Evolutionary conservation across 2,329 filamentous ascomycete species (phyloP), one percentile per base, ranked within the genome.

Genomic region (Aspergillus phoenicis): DNA sequence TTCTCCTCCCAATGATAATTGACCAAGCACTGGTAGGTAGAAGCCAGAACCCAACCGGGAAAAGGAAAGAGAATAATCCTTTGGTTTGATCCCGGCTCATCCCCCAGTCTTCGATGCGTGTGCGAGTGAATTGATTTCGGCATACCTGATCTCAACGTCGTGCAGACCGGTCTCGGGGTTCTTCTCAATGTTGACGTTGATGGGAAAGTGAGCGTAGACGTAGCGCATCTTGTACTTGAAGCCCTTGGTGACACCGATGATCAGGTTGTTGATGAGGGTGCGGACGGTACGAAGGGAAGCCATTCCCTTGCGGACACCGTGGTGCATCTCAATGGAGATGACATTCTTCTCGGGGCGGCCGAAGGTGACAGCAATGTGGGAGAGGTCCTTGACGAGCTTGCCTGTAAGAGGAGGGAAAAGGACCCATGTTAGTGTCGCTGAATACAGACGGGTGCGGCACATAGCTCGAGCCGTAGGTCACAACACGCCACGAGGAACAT

Each of bases 181-280:
- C 90, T 97, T 93, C 77, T 97, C 93, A 73, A 99, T 83, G 87
- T 97, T 98, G 85, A 99, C 94, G 88, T 99, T 99, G 92, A 99
- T 99, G 84, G 95, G 95, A 81, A 99, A 99, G 90, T 99, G 95
- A 81, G 95, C 95, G 83, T 99, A 99, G 83, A 99, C 95, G 86
- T 99, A 99, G 78, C 96, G 92, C 94, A 99, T 98, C 91, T 99
- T 99, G 91, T 99, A 99, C 87, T 96, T 96, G 91, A 90, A 99
- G 74, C 95, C 95, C 87, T 94, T 96, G 81, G 95, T 99, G 72
- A 99, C 95, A 82, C 95, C 95, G 76, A 93, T 89, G 83, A 99
- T 91, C 84, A 99, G 82, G 90, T 99, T 99, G 88, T 96, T 91
- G 87, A 99, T 96, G 83, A 98, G 83, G 71, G 94, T 94, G 79